A percentile compares a stretch with the other conserved stretches of the same genome.
Evolutionary conservation across 441 rosid genomes (phyloP).

Genomic region (Breynia disticha): DNA sequence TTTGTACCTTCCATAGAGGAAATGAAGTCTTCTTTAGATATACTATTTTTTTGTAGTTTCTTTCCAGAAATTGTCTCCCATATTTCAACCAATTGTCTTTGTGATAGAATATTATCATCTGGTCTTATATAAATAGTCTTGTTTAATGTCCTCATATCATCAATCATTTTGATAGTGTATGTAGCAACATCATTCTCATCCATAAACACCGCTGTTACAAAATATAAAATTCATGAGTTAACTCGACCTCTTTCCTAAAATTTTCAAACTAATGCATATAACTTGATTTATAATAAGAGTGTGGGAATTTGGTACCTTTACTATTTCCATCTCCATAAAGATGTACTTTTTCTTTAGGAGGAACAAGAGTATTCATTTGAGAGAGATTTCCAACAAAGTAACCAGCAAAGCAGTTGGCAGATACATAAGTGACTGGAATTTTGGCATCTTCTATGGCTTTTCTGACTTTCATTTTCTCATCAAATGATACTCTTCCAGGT

Average conservation of each 20-base stretch:
- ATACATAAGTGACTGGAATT: conserved; percentile 35
- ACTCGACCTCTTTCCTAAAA: no score
- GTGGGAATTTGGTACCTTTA: conserved; percentile 12
- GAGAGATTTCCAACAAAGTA: conserved; percentile 40
- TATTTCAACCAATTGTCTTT: conserved; percentile 30
- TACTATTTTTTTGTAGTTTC: conserved; percentile 28
- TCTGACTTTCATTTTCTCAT: conserved; percentile 48
- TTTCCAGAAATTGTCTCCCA: conserved; percentile 48
- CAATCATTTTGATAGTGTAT: conserved; percentile 30
- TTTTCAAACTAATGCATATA: no score
- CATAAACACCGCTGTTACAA: conserved; percentile 30
- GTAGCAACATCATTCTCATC: conserved; percentile 47
- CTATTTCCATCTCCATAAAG: conserved; percentile 35
- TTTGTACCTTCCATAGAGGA: conserved; percentile 25
- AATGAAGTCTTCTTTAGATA: conserved; percentile 33
- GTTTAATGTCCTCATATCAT: conserved; percentile 45
- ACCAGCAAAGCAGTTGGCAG: conserved; percentile 55
- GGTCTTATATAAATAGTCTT: conserved; percentile 36
- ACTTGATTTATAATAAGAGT: no score
- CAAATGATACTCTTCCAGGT: conserved; percentile 42
- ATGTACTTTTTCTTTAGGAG: conserved; percentile 32
- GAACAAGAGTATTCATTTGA: conserved; percentile 43
- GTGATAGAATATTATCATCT: conserved; percentile 38
- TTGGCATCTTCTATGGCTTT: conserved; percentile 35
- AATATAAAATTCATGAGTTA: not conserved